phyloP scores from a whole-genome alignment of 495 filamentous ascomycete species.

The Hyaloscypha hepaticicola region DNA sequence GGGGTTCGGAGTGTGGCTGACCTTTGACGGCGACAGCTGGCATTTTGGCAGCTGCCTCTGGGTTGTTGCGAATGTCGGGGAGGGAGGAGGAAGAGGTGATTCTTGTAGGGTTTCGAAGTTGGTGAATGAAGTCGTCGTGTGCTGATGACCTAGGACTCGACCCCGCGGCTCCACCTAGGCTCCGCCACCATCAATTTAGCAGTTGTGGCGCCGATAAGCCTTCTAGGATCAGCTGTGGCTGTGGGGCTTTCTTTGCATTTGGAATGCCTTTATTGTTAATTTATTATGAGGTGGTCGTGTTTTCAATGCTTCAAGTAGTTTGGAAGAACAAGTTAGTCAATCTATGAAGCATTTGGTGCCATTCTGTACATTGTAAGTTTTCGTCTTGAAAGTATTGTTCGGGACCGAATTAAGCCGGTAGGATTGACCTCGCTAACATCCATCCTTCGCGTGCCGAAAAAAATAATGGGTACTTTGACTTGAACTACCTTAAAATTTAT shows the following conservation, averaged over 20 bases:
- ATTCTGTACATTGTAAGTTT: too few relatives aligned
- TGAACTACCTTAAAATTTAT: not conserved
- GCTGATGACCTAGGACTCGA: not conserved
- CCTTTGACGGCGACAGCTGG: conserved; percentile 30
- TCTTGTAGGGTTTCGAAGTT: conserved; percentile 2
- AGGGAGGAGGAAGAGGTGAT: not conserved
- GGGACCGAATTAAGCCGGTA: too few relatives aligned
- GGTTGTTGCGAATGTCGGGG: not conserved
- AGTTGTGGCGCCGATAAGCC: not conserved
- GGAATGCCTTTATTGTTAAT: too few relatives aligned
- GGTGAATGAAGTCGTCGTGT: not conserved
- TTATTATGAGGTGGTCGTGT: not conserved
- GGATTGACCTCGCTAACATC: too few relatives aligned
- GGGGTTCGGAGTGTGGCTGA: conserved; percentile 18
- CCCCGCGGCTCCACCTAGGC: not conserved
- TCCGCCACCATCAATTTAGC: not conserved
- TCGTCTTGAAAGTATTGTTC: too few relatives aligned
- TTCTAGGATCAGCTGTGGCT: not conserved
- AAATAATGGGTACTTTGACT: conserved; percentile 1
- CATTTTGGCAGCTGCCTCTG: conserved; percentile 24
- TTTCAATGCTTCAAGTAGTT: too few relatives aligned
- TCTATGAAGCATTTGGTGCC: too few relatives aligned
- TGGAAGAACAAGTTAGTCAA: too few relatives aligned
- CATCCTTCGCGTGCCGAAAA: conserved; percentile 11
- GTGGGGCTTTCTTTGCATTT: not conserved